A percentile compares a stretch with the other conserved stretches of the same genome.
Evolutionary conservation across 2,329 filamentous ascomycete species (phyloP).

Genomic region (Canariomyces notabilis): DNA sequence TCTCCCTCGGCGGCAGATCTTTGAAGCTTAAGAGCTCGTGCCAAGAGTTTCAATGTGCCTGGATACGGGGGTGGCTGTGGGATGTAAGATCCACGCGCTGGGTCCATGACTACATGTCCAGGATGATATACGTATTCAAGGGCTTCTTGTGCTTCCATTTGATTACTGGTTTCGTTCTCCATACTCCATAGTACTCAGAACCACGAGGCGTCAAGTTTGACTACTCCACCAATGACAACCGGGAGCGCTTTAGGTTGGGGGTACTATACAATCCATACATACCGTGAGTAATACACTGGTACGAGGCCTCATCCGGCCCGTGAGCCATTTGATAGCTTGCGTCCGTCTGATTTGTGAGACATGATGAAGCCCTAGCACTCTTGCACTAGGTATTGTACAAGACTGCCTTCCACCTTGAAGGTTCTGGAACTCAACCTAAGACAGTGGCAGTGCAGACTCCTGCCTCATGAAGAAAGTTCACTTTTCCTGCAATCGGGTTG

Average conservation of each 20-base stretch:
- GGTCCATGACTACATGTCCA: too few species aligned
- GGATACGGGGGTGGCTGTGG: background rate
- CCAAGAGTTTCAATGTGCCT: background rate
- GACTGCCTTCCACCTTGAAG: background rate
- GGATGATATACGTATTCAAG: background rate
- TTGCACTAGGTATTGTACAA: background rate
- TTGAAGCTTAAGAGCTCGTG: background rate
- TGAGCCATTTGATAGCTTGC: too few species aligned
- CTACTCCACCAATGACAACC: too few species aligned
- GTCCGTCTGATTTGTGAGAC: background rate
- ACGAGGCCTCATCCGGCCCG: too few species aligned
- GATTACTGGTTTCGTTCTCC: background rate
- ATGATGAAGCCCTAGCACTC: background rate
- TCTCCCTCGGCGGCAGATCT: too few species aligned
- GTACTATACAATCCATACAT: too few species aligned
- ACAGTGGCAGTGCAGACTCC: background rate
- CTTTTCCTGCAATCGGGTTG: too few species aligned
- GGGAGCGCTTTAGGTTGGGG: too few species aligned
- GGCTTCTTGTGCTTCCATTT: constrained; percentile 1
- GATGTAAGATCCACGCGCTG: background rate
- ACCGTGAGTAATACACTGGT: too few species aligned
- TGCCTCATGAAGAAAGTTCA: constrained; percentile 2
- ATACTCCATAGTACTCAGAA: too few species aligned
- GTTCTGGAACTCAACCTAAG: background rate
- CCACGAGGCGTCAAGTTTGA: too few species aligned